Conservation (phyloP, 805 yeast species). For the Saccharomyces mikatae region DNA sequence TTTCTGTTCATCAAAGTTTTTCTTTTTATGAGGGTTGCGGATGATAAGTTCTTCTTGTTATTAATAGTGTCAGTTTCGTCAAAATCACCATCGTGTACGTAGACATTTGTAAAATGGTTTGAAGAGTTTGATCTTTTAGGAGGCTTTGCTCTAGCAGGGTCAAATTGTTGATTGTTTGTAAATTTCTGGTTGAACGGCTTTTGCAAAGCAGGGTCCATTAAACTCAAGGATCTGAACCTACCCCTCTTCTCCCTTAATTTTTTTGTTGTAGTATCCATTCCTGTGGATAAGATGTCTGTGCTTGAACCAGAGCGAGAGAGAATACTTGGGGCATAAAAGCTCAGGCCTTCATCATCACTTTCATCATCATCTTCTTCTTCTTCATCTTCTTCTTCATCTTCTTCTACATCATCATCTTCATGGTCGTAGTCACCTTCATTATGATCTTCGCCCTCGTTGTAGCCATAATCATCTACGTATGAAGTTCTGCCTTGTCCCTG, state of each 20-base stretch:
- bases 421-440: slow-evolving; percentile 22
- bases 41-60: not conserved
- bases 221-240: slow-evolving; percentile 29
- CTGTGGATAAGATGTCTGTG: slow-evolving; percentile 5
- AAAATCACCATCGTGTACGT: slow-evolving; percentile 30
- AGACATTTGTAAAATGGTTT: slow-evolving; percentile 21
- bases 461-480: slow-evolving; percentile 5
- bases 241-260: slow-evolving; percentile 9
- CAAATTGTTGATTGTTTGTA: not conserved
- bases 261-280: slow-evolving; percentile 3
- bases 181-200: slow-evolving; percentile 15
- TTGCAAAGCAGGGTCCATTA: slow-evolving; percentile 27
- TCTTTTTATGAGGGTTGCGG: not conserved
- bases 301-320: slow-evolving; percentile 24
- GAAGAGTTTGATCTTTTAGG: not conserved
- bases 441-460: slow-evolving; percentile 5
- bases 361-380: slow-evolving; percentile 28
- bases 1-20: not conserved
- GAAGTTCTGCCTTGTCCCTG: slow-evolving; percentile 10
- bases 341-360: slow-evolving; percentile 32
- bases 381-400: slow-evolving; percentile 27
- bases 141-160: not conserved
- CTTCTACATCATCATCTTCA: too few species aligned
- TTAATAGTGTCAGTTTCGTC: slow-evolving; percentile 5
- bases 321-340: slow-evolving; percentile 32